These are phyloP conservation scores for Acacia melanoxylon DNA, from an alignment of 306 rosid species.

Conservation along the genomic window DNA sequence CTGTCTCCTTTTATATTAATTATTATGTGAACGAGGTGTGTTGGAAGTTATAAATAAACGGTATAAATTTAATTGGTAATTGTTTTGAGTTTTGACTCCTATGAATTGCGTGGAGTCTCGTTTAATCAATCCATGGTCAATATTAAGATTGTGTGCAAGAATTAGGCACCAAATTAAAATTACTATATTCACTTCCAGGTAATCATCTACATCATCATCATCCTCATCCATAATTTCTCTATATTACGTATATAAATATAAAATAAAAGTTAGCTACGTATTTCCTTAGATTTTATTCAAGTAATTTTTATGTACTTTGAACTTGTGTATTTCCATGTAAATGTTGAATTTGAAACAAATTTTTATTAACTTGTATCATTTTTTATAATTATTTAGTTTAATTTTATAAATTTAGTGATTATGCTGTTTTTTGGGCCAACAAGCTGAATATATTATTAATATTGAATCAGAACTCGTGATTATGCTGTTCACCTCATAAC, in stretches of 20 bases:
- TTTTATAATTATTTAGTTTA: too few relatives aligned
- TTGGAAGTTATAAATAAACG: too few relatives aligned
- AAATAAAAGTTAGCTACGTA: not conserved
- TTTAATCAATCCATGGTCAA: not conserved
- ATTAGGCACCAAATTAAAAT: not conserved
- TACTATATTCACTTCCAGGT: not conserved
- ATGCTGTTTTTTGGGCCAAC: too few relatives aligned
- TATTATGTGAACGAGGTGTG: not conserved
- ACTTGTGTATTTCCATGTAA: not conserved
- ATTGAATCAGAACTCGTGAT: too few relatives aligned
- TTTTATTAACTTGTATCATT: not conserved
- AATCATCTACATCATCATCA: not conserved
- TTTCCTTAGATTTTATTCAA: not conserved
- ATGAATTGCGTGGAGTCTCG: slow-evolving; percentile 26
- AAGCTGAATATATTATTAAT: too few relatives aligned
- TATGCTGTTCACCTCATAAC: not conserved
- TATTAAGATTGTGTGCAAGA: slow-evolving; percentile 22
- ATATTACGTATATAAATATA: not conserved
- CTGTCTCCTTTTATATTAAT: not conserved
- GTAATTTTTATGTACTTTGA: not conserved
- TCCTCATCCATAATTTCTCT: not conserved
- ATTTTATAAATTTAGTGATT: too few relatives aligned
- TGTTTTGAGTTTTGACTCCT: not conserved
- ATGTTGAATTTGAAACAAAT: not conserved
- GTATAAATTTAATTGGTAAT: too few relatives aligned